Evolutionary conservation across 805 yeast genomes (phyloP), one percentile per base, ranked within the genome.

Genomic region (Pichia kluyveri): DNA sequence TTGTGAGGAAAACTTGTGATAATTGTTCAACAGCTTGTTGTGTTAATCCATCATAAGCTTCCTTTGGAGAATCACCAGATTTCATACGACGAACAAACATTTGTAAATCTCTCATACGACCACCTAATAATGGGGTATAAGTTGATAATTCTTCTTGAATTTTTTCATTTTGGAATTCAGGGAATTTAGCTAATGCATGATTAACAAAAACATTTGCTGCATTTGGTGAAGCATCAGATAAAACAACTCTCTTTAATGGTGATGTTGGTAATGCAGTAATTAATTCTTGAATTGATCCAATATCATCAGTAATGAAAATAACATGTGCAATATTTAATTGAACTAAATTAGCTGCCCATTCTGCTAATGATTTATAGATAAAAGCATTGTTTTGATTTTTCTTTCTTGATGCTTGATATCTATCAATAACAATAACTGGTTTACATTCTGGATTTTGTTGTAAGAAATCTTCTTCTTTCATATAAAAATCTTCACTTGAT

Each of bases 81-180:
- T 81, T 81, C 17, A 93, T 77, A 45, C 98, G 83, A 60, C 98
- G 77, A 1, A 84, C 84, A 66, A 87, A 89, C 30, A 91, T 83
- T 65, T 93, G 96, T 45, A 93, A 71, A 63, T 93, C 99, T 41
- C 89, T 72, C 90, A 91, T 85, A 53, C 99, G 79, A 39, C 99
- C 99, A 19, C 99, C 99, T 28, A 93, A 67, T 12, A 96, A 95
- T 28, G 69, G 78, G 34, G 90, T 67, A 32, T 82, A 75, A 6
- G 68, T 65, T 26, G 78, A 82, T 26, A 89, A 70, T 10, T 71
- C 72, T 8, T 41, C 38, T 9, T 30, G 39, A 39, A 45, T 23
- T 34, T 60, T 51, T n/a, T 61, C 57, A 28, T 61, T 66, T 31
- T 63, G 60, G 15, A 38, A 46, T 51, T 40, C 18, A 3, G 32